Conservation (phyloP, 192 early-diverging fungal species). For the Coemansia sp. region DNA sequence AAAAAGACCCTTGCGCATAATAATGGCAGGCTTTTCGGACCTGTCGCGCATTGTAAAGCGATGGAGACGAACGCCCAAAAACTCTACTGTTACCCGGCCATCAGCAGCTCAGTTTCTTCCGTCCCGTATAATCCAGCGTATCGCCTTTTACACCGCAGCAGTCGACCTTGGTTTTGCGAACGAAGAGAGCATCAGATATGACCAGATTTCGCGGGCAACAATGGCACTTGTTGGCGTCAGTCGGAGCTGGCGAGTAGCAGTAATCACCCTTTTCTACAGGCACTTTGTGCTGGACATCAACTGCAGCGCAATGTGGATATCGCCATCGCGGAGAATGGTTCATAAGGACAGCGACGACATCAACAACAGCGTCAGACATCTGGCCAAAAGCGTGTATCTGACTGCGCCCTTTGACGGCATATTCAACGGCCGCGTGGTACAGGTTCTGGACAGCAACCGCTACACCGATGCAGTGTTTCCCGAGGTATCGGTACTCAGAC, state of each 20-base stretch:
- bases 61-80: slow-evolving; percentile 10
- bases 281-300: slow-evolving; percentile 42
- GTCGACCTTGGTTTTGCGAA: not conserved
- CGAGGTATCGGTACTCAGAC: slow-evolving; percentile 21
- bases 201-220: slow-evolving; percentile 24
- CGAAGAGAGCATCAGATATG: slow-evolving; percentile 13
- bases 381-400: slow-evolving; percentile 35
- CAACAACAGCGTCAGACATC: slow-evolving; percentile 21
- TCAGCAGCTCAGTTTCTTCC: slow-evolving; percentile 39
- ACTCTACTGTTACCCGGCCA: not conserved
- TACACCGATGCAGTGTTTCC: slow-evolving; percentile 25
- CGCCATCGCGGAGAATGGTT: slow-evolving; percentile 27
- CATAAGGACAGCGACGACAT: slow-evolving; percentile 20
- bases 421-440: slow-evolving; percentile 31
- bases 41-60: slow-evolving; percentile 14
- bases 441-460: slow-evolving; percentile 23
- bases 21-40: slow-evolving; percentile 10
- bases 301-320: slow-evolving; percentile 32
- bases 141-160: slow-evolving; percentile 26
- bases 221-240: slow-evolving; percentile 29
- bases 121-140: slow-evolving; percentile 39
- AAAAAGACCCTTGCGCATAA: too few species aligned
- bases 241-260: slow-evolving; percentile 39
- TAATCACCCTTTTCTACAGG: slow-evolving; percentile 32
- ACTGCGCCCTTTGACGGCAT: slow-evolving; percentile 41